These are phyloP conservation scores for Aspergillus panamensis DNA, from an alignment of 495 filamentous ascomycete species.

Conservation along the genomic window DNA sequence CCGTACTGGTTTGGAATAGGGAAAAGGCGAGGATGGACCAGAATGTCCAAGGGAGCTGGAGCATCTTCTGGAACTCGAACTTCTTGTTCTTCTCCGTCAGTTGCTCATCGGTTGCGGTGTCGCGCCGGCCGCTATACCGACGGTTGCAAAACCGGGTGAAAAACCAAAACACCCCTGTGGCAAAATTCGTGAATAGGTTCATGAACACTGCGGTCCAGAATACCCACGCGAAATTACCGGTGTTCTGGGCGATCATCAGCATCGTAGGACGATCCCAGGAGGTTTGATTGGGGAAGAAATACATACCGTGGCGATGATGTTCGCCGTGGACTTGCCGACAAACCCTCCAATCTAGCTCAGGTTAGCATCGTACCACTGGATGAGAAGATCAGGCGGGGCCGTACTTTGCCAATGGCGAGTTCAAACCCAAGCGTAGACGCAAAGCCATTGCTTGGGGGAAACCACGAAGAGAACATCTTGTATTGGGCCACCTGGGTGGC, in stretches of 20 bases:
- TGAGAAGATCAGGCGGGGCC: background rate
- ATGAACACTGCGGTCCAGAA: constrained; percentile 48
- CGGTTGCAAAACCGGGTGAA: constrained; percentile 39
- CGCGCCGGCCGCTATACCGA: constrained; percentile 30
- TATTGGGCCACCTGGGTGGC: constrained; percentile 47
- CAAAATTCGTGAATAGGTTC: constrained; percentile 45
- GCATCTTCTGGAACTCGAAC: constrained; percentile 41
- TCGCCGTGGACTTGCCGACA: constrained; percentile 25
- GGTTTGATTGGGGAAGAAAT: background rate
- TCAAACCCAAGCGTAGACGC: constrained; percentile 43
- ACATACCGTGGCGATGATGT: constrained; percentile 23
- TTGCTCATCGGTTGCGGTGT: constrained; percentile 38
- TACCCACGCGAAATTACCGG: constrained; percentile 45
- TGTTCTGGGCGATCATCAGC: constrained; percentile 25
- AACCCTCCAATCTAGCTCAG: constrained; percentile 19
- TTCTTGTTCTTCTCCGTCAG: constrained; percentile 46
- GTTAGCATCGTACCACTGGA: background rate
- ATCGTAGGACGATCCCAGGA: background rate
- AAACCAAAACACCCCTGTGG: constrained; percentile 39
- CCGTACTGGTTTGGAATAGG: constrained; percentile 42
- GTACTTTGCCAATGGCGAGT: constrained; percentile 41
- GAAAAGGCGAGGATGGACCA: constrained; percentile 42
- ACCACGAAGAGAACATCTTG: constrained; percentile 51
- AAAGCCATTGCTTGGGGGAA: constrained; percentile 45
- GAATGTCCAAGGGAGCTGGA: constrained; percentile 45